phyloP scores from a whole-genome alignment of 2,329 filamentous ascomycete species.

The Lanzia echinophila region DNA sequence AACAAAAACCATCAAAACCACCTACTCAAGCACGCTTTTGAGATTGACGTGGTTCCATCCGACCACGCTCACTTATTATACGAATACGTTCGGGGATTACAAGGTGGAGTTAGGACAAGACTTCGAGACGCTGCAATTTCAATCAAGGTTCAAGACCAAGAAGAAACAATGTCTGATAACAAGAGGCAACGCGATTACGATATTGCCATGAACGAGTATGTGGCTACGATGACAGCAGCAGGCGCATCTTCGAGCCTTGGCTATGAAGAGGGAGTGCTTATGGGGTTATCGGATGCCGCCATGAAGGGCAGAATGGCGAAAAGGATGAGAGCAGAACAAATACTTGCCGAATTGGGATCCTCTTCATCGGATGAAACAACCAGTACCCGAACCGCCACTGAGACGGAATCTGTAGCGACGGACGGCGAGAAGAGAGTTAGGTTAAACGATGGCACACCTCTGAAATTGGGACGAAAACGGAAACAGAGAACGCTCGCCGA shows the following conservation, averaged over 20 bases:
- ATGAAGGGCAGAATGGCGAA: slow-evolving; percentile 52
- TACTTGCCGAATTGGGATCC: slow-evolving; percentile 47
- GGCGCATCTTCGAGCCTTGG: slow-evolving; percentile 19
- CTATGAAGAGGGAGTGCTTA: slow-evolving; percentile 28
- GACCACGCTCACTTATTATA: slow-evolving; percentile 63
- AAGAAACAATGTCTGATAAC: slow-evolving; percentile 40
- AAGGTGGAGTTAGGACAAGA: slow-evolving; percentile 65
- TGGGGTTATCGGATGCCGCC: slow-evolving; percentile 39
- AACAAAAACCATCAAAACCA: slow-evolving; percentile 89
- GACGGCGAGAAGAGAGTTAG: slow-evolving; percentile 36
- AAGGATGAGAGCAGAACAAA: slow-evolving; percentile 55
- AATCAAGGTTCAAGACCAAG: slow-evolving; percentile 50
- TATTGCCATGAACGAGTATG: slow-evolving; percentile 36
- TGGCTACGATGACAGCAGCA: slow-evolving; percentile 23
- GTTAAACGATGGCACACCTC: slow-evolving; percentile 40
- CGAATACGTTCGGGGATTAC: slow-evolving; percentile 71
- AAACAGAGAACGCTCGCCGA: slow-evolving; percentile 36
- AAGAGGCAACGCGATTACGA: slow-evolving; percentile 51
- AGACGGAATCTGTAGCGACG: slow-evolving; percentile 13
- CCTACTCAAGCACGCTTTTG: slow-evolving; percentile 76
- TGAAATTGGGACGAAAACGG: slow-evolving; percentile 40
- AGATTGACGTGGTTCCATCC: slow-evolving; percentile 62
- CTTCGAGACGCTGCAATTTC: slow-evolving; percentile 60
- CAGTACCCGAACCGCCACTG: slow-evolving; percentile 10
- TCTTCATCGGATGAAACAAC: slow-evolving; percentile 10